phyloP scores from a whole-genome alignment of 2,329 filamentous ascomycete species.

The Tolypocladium nubicola region DNA sequence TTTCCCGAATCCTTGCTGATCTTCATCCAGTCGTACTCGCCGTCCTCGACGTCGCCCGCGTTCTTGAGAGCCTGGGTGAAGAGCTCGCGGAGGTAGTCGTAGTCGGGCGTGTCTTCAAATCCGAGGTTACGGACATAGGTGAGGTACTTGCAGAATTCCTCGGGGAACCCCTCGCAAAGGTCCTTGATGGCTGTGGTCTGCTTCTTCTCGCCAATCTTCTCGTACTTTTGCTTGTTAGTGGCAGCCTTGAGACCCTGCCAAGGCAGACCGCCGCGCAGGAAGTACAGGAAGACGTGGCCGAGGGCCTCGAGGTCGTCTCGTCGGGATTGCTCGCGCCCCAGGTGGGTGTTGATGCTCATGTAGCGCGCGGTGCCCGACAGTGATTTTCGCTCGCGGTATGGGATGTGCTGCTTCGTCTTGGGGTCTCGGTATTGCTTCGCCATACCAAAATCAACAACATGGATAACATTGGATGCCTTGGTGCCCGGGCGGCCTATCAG shows the following conservation, averaged over 20 bases:
- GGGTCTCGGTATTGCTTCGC: constrained; percentile 98
- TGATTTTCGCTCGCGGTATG: constrained; percentile 93
- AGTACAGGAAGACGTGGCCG: constrained; percentile 67
- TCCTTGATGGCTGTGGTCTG: constrained; percentile 96
- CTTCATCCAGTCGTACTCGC: constrained; percentile 99
- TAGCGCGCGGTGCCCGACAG: constrained; percentile 94
- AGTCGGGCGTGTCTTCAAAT: constrained; percentile 97
- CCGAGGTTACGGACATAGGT: constrained; percentile 96
- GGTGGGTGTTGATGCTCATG: constrained; percentile 99
- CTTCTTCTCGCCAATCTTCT: constrained; percentile 99
- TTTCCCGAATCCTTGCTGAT: constrained; percentile 74
- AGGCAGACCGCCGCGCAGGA: constrained; percentile 58
- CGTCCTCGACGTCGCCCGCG: constrained; percentile 88
- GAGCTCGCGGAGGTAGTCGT: constrained; percentile 92
- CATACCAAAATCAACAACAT: constrained; percentile 99
- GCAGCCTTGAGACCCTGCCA: constrained; percentile 67
- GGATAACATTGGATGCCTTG: constrained; percentile 94
- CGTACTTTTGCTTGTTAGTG: constrained; percentile 93
- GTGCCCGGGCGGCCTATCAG: constrained; percentile 85
- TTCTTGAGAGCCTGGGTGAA: constrained; percentile 95
- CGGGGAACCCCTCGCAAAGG: constrained; percentile 88
- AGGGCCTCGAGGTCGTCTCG: constrained; percentile 90
- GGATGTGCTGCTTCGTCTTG: constrained; percentile 98
- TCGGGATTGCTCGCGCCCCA: constrained; percentile 91
- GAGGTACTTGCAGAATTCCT: constrained; percentile 96